Conservation (phyloP, 2,329 filamentous ascomycete genomes). For the Hypoxylon sp. region DNA sequence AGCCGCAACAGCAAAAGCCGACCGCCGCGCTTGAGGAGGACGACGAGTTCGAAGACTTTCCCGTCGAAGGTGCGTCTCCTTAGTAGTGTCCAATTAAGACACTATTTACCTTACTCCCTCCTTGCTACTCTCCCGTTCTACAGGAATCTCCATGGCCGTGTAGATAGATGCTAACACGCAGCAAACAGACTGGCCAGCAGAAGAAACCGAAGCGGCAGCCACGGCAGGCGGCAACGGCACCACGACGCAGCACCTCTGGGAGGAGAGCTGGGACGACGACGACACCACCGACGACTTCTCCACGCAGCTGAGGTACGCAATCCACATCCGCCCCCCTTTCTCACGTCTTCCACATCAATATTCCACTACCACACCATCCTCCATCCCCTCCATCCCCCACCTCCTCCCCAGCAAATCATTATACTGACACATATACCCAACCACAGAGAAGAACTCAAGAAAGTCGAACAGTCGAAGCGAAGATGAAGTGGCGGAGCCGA, state of each 20-base stretch:
- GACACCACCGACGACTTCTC: slow-evolving; percentile 98
- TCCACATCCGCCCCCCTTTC: no score
- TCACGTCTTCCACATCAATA: not conserved
- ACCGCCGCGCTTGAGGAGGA: slow-evolving; percentile 87
- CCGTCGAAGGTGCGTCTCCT: slow-evolving; percentile 81
- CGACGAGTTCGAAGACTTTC: slow-evolving; percentile 99
- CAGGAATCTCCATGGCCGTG: not conserved
- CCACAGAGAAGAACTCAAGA: slow-evolving; percentile 88
- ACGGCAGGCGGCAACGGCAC: slow-evolving; percentile 68
- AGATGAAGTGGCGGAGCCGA: slow-evolving; percentile 56
- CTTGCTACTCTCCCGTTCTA: not conserved
- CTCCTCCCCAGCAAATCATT: not conserved
- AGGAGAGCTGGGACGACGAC: slow-evolving; percentile 99
- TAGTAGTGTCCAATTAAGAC: not conserved
- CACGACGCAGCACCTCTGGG: slow-evolving; percentile 86
- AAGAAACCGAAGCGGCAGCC: slow-evolving; percentile 82
- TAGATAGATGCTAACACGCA: slow-evolving; percentile 15
- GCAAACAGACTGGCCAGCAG: slow-evolving; percentile 85
- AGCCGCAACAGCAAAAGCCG: slow-evolving; percentile 72
- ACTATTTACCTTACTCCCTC: slow-evolving; percentile 1
- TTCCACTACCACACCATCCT: not conserved
- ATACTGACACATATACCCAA: slow-evolving; percentile 16
- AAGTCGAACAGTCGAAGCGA: slow-evolving; percentile 83
- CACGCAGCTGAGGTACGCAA: slow-evolving; percentile 85
- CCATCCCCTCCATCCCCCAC: not conserved